phyloP scores from a whole-genome alignment of 2,329 filamentous ascomycete species.

The Coniosporium tulheliwenetii region DNA sequence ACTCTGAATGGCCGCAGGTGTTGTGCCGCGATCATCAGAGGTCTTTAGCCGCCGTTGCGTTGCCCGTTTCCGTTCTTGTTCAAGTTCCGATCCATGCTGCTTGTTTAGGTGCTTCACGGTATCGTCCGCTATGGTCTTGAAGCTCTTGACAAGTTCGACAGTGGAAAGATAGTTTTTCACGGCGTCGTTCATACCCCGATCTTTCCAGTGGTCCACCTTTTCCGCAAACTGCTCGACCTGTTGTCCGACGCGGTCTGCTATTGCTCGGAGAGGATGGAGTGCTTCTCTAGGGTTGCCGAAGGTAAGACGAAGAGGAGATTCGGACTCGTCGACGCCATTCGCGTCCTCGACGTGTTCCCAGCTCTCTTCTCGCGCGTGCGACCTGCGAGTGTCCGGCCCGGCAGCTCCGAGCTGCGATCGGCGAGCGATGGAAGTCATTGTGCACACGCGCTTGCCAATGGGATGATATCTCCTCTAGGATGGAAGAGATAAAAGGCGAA shows the following conservation, averaged over 20 bases:
- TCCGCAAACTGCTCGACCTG: conserved; percentile 82
- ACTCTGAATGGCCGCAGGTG: neutral
- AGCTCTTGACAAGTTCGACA: conserved; percentile 40
- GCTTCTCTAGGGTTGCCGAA: conserved; percentile 33
- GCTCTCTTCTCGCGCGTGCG: neutral
- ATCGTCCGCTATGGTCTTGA: conserved; percentile 34
- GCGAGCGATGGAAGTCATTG: too few species aligned
- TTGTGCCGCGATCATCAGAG: conserved; percentile 5
- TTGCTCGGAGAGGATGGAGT: conserved; percentile 44
- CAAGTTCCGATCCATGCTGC: conserved; percentile 11
- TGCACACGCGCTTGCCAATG: too few species aligned
- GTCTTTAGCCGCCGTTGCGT: conserved; percentile 20
- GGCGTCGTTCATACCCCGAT: conserved; percentile 26
- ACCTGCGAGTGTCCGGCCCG: too few species aligned
- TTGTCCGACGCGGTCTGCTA: conserved; percentile 53
- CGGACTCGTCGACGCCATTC: neutral
- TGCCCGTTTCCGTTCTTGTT: conserved; percentile 4
- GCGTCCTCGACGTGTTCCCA: conserved; percentile 5
- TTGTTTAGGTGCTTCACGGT: conserved; percentile 30
- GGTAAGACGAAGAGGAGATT: conserved; percentile 15
- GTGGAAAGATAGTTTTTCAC: conserved; percentile 47
- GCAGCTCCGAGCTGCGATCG: too few species aligned
- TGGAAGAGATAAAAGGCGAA: too few species aligned
- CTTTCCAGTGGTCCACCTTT: conserved; percentile 59
- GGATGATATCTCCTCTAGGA: too few species aligned